Evolutionary conservation across 2,329 filamentous ascomycete species (phyloP).

Genomic region (Blumeriella jaapii): DNA sequence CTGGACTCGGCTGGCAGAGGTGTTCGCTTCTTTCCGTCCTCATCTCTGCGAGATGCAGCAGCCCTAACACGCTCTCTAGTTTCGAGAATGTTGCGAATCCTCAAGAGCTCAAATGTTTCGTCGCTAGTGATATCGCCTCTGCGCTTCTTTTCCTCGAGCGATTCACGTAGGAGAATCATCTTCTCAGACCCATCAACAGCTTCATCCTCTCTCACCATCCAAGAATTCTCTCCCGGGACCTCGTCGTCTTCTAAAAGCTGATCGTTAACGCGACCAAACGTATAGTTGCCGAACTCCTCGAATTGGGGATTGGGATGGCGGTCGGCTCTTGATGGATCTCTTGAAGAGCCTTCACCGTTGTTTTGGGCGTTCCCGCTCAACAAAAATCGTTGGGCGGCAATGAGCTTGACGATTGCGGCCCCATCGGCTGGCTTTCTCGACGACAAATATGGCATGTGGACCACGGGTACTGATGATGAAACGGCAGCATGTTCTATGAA

Average conservation of each 20-base stretch:
- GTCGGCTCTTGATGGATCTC: not conserved
- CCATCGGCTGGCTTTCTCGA: not conserved
- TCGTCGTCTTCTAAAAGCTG: not conserved
- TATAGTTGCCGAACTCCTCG: not conserved
- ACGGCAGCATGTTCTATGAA: not conserved
- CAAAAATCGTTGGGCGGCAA: conserved; percentile 4
- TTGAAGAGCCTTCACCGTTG: not conserved
- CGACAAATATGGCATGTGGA: not conserved
- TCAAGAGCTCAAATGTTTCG: too few species aligned
- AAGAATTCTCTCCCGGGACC: conserved; percentile 10
- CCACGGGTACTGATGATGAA: not conserved
- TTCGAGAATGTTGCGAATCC: too few species aligned
- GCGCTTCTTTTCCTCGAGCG: too few species aligned
- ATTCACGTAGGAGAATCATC: too few species aligned
- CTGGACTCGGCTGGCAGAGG: not conserved
- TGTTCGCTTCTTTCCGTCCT: not conserved
- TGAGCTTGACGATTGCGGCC: not conserved
- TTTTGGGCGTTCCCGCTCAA: not conserved
- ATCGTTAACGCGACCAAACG: not conserved
- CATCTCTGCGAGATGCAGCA: not conserved
- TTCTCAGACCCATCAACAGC: too few species aligned
- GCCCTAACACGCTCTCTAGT: conserved; percentile 1
- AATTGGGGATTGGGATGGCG: not conserved
- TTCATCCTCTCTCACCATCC: too few species aligned
- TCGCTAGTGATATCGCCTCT: too few species aligned